Evolutionary conservation across 176 grass and related monocot genomes (phyloP), one percentile per base, ranked within the genome.

Genomic region (Rhynchospora breviuscula): DNA sequence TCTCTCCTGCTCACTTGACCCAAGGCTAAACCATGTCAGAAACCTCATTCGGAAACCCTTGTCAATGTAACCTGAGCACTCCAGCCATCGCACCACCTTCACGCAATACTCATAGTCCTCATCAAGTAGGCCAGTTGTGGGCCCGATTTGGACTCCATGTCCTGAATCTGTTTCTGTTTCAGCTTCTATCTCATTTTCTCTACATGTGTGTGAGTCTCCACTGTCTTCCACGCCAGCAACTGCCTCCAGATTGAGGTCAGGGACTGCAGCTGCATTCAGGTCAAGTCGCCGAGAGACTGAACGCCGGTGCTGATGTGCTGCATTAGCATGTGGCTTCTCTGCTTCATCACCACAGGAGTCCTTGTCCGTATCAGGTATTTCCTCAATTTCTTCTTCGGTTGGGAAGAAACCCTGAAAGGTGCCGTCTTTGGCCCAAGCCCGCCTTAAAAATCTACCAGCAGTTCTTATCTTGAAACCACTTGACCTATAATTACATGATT

Each of bases 1-100:
- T 60, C 87, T 88, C 44, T 97, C 95, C 79, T 88, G 84, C 17
- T 87, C 88, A 0, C 81, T 92, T 21, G 95, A 94, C n/a, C 87
- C 90, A 58, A 97, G 67, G 81, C 95, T 97, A 76, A 90, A 85
- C 92, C 95, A 94, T 58, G 95, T 97, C 61, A 97, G 89, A 84
- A 97, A 97, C 67, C 94, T 97, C 87, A 91, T 89, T 84, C 95
- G 90, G 81, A 97, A 97, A 81, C 85, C 67, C 47, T 88, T 87
- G n/a, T 91, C 86, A 66, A 97, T 91, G 77, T 93, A 86, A 1
- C 92, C 90, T 31, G 85, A 44, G 43, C 92, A 94, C 74, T 97
- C 95, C 79, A 97, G 59, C 85, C 77, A 86, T 66, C 95, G 64
- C 70, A 97, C 87, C 82, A 90, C 90, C 87, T 90, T 94, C 69